Evolutionary conservation across 164 flowering plant species (phyloP), one percentile per base, ranked within the genome.

Genomic region (Magnolia changhungtana): DNA sequence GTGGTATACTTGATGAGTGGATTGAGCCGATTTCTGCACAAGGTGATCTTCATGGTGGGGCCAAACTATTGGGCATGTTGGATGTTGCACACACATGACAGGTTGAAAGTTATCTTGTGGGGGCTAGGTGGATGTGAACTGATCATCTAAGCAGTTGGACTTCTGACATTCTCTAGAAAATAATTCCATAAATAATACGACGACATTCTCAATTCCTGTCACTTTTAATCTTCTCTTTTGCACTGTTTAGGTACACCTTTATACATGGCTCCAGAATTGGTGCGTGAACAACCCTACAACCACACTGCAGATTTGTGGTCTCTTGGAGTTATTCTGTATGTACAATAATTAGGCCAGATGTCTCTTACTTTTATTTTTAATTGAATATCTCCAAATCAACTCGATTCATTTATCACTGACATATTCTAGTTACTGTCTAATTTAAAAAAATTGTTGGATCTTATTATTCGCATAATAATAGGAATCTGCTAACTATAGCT

Each of bases 291-390:
- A 74, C 99, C 99, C 7, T 96, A 96, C 83, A 96, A 92, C 78
- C 99, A 96, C 84, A 94, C 97, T 77, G 98, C 89, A 74, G 99
- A 96, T 83, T 84, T 96, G 72, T 96, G 99, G 99, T 96, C 99
- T 63, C 98, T 96, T 83, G 99, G 99, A 77, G 99, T 96, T 49
- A 96, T 96, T 80, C 82, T 96, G 98, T 96, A 88, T 20, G 99
- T 86, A 67, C 75, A 31, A 10, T 67, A 68, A 55, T 76, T 2
- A 11, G 3, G 49, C 74, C 23, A 19, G 14, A 31, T 64, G 6
- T 31, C 10, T 31, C 50, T 29, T 29, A 37, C 7, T 37, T 37
- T 37, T 37, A 37, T 37, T 67, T 67, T 67, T 67, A 8, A 27
- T 67, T 16, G 21, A 55, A 14, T 55, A 55, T 55, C 61, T 55